phyloP scores from a whole-genome alignment of 2,329 filamentous ascomycete species.

The Didymellaceae sp. region DNA sequence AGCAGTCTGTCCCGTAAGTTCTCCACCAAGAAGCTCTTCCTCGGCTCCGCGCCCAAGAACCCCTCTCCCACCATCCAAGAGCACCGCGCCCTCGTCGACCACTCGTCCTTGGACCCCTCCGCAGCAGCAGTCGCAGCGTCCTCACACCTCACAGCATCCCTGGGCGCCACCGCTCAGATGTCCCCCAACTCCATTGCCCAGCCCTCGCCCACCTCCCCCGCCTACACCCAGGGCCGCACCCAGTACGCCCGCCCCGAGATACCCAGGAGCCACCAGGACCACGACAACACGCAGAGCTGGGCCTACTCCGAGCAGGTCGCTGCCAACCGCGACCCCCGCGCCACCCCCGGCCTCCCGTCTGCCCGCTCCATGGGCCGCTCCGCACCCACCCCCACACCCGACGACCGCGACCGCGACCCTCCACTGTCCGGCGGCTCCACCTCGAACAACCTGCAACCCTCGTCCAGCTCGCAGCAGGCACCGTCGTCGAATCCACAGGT shows the following conservation, averaged over 20 bases:
- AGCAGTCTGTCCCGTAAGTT: conserved; percentile 60
- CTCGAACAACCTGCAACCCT: conserved; percentile 32
- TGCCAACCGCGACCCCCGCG: conserved; percentile 41
- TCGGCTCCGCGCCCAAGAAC: conserved; percentile 57
- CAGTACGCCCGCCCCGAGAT: conserved; percentile 41
- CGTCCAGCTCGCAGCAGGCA: conserved; percentile 28
- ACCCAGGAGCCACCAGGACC: conserved; percentile 38
- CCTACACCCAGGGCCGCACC: conserved; percentile 49
- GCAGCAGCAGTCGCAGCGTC: conserved; percentile 59
- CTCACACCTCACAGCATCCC: conserved; percentile 58
- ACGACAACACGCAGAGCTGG: conserved; percentile 42
- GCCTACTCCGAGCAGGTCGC: conserved; percentile 35
- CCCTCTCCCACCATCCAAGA: conserved; percentile 59
- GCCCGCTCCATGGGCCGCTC: conserved; percentile 39
- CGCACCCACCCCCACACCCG: conserved; percentile 37
- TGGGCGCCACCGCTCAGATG: conserved; percentile 49
- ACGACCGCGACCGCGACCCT: conserved; percentile 43
- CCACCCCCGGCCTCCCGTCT: conserved; percentile 40
- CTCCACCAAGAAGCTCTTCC: conserved; percentile 60
- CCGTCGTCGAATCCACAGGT: conserved; percentile 62
- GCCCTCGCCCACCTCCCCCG: conserved; percentile 58
- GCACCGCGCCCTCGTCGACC: conserved; percentile 50
- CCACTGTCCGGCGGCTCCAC: conserved; percentile 46
- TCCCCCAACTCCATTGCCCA: conserved; percentile 53
- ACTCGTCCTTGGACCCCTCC: conserved; percentile 56